These are phyloP conservation scores for Hippophae rhamnoides DNA, from an alignment of 306 rosid genomes.

Conservation along the genomic window DNA sequence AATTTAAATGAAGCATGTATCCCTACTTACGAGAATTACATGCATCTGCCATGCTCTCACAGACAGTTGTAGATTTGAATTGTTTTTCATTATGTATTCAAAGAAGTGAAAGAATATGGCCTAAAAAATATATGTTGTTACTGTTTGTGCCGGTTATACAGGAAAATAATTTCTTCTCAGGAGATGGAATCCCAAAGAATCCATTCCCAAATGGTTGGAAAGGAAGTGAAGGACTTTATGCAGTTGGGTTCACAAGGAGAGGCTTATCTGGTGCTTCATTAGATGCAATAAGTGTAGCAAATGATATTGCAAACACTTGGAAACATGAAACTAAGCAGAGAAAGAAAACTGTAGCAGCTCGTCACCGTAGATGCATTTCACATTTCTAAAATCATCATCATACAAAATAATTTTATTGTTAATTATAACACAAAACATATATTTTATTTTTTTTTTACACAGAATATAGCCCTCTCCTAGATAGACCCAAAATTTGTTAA, in stretches of 20 bases:
- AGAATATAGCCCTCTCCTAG: too few relatives aligned
- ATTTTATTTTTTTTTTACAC: too few relatives aligned
- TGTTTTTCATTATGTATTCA: not conserved
- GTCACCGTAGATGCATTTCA: constrained; percentile 82
- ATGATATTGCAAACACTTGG: constrained; percentile 78
- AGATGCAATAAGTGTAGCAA: constrained; percentile 78
- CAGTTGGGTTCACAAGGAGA: constrained; percentile 88
- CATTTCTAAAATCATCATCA: constrained; percentile 33
- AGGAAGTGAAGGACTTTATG: constrained; percentile 73
- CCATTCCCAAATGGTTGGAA: constrained; percentile 95
- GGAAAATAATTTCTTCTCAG: constrained; percentile 73
- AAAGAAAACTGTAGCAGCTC: constrained; percentile 49
- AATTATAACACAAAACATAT: too few relatives aligned
- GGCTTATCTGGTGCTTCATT: constrained; percentile 83
- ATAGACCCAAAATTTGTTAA: too few relatives aligned
- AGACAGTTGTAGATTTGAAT: not conserved
- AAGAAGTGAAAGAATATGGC: not conserved
- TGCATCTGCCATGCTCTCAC: too few relatives aligned
- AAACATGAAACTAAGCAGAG: constrained; percentile 73
- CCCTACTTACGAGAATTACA: too few relatives aligned
- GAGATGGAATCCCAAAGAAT: constrained; percentile 65
- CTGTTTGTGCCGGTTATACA: constrained; percentile 16
- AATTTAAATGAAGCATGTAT: too few relatives aligned
- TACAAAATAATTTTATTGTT: too few relatives aligned
- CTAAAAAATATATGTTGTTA: constrained; percentile 8